Evolutionary conservation across 2,329 filamentous ascomycete species (phyloP).

Genomic region (Verticillium nubilum): DNA sequence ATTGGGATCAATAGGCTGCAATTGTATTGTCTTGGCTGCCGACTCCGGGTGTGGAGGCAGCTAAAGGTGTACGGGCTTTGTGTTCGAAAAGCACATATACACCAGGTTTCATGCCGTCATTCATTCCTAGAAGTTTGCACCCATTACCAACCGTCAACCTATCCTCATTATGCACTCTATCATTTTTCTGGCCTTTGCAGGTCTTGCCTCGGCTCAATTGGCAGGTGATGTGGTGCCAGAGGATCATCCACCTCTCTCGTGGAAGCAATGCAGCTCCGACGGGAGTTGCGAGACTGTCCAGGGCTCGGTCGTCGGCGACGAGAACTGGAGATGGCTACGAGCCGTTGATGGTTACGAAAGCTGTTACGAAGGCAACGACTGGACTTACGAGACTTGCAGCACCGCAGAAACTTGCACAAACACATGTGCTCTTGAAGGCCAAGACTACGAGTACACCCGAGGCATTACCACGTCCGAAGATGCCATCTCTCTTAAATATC

Average conservation of each 20-base stretch:
- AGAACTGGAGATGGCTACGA: conserved; percentile 6
- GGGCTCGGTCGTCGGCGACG: conserved; percentile 4
- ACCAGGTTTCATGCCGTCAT: no score
- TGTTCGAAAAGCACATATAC: no score
- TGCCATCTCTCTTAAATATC: conserved; percentile 43
- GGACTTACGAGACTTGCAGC: conserved; percentile 27
- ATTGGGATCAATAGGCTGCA: no score
- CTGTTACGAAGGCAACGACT: conserved; percentile 41
- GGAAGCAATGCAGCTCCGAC: conserved; percentile 1
- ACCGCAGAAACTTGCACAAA: conserved; percentile 32
- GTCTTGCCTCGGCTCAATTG: conserved; percentile 2
- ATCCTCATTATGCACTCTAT: neutral
- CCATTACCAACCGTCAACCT: no score
- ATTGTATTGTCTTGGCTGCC: no score
- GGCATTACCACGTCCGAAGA: conserved; percentile 40
- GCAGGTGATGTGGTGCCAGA: neutral
- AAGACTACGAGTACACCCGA: conserved; percentile 35
- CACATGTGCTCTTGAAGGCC: conserved; percentile 40
- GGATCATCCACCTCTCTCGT: conserved; percentile 4
- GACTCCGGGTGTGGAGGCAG: no score
- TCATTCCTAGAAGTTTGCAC: no score
- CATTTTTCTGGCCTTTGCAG: neutral
- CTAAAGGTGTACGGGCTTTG: no score
- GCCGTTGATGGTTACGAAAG: conserved; percentile 29
- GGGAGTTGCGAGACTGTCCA: neutral